phyloP scores from a whole-genome alignment of 306 rosid species.

The Cucumis sativus region Cucumber_9930_V3 NC_026660.2:30473001-30473500 shows the following conservation, averaged over 20 bases:
- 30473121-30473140: too few relatives aligned
- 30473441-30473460: background rate
- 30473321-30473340: slow-evolving; percentile 79
- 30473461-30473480: background rate
- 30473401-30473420: slow-evolving; percentile 23
- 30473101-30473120: too few relatives aligned
- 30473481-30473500: slow-evolving; percentile 78
- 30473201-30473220: background rate
- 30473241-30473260: background rate
- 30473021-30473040: too few relatives aligned
- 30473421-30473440: background rate
- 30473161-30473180: background rate
- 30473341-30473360: slow-evolving; percentile 79
- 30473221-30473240: background rate
- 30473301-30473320: slow-evolving; percentile 64
- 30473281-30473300: slow-evolving; percentile 81
- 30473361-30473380: slow-evolving; percentile 85
- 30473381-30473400: slow-evolving; percentile 92
- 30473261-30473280: slow-evolving; percentile 15
- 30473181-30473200: background rate
- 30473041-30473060: too few relatives aligned
- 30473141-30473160: too few relatives aligned
- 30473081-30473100: too few relatives aligned
- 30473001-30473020: too few relatives aligned
- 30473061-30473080: too few relatives aligned